Base-by-base conservation (phyloP, 768 basidiomycete genomes). In the Boletus sp. region DNA sequence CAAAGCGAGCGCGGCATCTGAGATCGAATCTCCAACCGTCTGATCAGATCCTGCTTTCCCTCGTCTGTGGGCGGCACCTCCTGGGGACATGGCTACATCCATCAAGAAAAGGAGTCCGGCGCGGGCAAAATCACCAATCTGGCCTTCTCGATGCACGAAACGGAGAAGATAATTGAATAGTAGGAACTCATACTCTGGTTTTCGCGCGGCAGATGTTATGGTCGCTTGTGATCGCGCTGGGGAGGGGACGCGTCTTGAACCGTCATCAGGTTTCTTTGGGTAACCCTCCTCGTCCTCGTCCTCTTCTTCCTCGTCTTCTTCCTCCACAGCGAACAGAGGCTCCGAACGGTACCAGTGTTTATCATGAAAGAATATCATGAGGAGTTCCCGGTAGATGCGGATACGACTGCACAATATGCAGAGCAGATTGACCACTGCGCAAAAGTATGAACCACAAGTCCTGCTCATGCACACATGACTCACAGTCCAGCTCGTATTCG, bases 281-380 rank as follows among this genome's bases (percentile, higher is more conserved):
- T 51, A 15, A n/a, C 59, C 64, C 11, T 64, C 63, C 0, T 68
- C 69, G 0, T 77, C 77, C 0, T 82, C 83, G 0, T 75, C 74
- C 0, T 83, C 82, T 38, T 88, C 88, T 0, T 86, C 82, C 39
- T 88, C 88, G 0, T 87, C 85, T 37, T 85, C 84, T 66, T 92
- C 90, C 57, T 89, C 87, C 2, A 88, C 83, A 38, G 85, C 74
- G 57, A 87, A 89, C 40, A 90, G 66, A 10, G 88, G 85, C 57
- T 90, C 86, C 7, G 87, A 85, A 10, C 78, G 84, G 66, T 85
- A 87, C 85, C 90, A 91, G 61, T 90, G 85, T 64, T 90, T 94
- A 68, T 96, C 93, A 64, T 95, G 93, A 69, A 98, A 96, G 76
- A 98, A 98, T 58, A 98, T 96, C 82, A 97, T 90, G 37, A 98